Percentiles rank a stretch among this genome's conserved stretches.
Evolutionary conservation across 2,329 filamentous ascomycete genomes (phyloP).

Genomic region (Pseudocercospora fuligena): DNA sequence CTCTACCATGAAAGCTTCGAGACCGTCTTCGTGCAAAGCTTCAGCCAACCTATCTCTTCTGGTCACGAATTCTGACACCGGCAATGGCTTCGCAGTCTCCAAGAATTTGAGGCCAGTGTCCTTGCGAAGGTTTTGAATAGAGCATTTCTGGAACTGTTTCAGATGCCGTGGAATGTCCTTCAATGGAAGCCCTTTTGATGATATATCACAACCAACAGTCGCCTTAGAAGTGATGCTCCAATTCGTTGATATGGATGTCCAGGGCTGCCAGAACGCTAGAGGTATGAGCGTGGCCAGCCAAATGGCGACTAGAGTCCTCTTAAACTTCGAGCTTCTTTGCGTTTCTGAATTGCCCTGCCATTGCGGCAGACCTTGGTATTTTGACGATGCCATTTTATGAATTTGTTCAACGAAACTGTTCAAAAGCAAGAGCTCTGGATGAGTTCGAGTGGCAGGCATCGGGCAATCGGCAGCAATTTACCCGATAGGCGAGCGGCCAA

Average conservation of each 20-base stretch:
- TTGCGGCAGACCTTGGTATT: background rate
- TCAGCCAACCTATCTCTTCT: conserved; percentile 62
- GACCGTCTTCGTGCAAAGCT: conserved; percentile 56
- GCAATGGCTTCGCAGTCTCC: conserved; percentile 54
- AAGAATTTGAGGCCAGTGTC: conserved; percentile 55
- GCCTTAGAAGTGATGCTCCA: background rate
- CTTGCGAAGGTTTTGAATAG: conserved; percentile 57
- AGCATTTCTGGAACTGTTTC: conserved; percentile 52
- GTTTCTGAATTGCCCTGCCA: background rate
- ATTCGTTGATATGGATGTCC: background rate
- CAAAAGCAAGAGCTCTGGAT: background rate
- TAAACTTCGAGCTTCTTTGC: background rate
- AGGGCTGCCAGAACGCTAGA: background rate
- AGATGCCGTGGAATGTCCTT: conserved; percentile 21
- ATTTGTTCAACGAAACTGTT: background rate
- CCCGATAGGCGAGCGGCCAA: background rate
- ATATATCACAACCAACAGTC: background rate
- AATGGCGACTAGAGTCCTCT: background rate
- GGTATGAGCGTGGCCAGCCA: background rate
- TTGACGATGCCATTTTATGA: background rate
- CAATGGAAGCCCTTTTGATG: conserved; percentile 16
- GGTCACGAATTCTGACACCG: conserved; percentile 57
- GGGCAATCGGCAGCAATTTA: background rate
- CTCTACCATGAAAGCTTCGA: conserved; percentile 66
- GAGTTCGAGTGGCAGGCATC: background rate